Evolutionary conservation across 306 rosid species (phyloP).

Genomic region (Acacia crassicarpa): DNA sequence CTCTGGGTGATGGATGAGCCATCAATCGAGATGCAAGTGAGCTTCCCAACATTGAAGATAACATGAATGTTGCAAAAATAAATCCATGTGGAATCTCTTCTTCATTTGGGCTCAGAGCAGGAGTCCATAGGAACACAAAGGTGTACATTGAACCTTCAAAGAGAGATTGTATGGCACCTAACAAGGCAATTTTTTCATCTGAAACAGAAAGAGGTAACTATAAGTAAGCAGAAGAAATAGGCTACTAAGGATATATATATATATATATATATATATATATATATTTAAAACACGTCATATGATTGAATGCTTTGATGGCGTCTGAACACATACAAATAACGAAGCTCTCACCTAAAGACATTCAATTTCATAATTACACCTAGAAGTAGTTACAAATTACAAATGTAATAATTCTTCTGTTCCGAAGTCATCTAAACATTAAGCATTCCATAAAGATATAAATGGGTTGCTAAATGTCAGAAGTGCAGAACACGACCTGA

Average conservation of each 20-base stretch:
- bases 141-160: conserved; percentile 98
- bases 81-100: conserved; percentile 94
- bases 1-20: conserved; percentile 66
- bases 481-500: not conserved
- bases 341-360: conserved; percentile 1
- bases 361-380: not conserved
- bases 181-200: conserved; percentile 83
- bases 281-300: not conserved
- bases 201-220: conserved; percentile 35
- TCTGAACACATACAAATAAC: conserved; percentile 5
- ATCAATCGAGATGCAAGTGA: conserved; percentile 80
- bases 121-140: conserved; percentile 94
- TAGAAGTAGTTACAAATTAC: not conserved
- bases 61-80: conserved; percentile 93
- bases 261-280: not conserved
- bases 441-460: not conserved
- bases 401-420: not conserved
- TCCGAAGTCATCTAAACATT: conserved; percentile 2
- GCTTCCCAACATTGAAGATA: conserved; percentile 97
- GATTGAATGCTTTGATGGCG: conserved; percentile 5
- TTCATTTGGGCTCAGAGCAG: conserved; percentile 89
- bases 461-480: not conserved
- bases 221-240: conserved; percentile 13
- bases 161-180: conserved; percentile 92
- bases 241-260: not conserved